phyloP scores from a whole-genome alignment of 805 yeast genomes.

The Komagataella kurtzmanii region DNA sequence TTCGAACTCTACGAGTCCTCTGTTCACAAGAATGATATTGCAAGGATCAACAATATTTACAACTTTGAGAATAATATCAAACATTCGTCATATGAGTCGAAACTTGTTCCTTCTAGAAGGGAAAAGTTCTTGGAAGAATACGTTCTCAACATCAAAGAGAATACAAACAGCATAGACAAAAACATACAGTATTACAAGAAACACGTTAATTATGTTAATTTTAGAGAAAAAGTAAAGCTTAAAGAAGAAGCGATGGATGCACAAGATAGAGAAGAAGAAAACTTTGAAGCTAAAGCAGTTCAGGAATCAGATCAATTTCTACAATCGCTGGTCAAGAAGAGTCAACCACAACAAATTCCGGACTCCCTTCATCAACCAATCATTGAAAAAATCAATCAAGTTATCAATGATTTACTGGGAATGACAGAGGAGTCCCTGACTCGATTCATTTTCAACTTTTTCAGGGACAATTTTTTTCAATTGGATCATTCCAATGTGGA shows the following conservation, averaged over 20 bases:
- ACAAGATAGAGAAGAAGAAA: conserved; percentile 23
- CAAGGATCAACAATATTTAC: conserved; percentile 17
- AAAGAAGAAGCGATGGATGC: conserved; percentile 31
- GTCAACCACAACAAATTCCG: conserved; percentile 10
- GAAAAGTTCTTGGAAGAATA: conserved; percentile 14
- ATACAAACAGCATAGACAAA: conserved; percentile 18
- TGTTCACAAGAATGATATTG: conserved; percentile 11
- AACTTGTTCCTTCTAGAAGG: conserved; percentile 10
- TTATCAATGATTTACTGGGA: conserved; percentile 40
- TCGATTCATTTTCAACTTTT: conserved; percentile 25
- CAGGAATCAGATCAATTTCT: conserved; percentile 7
- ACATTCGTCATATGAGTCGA: conserved; percentile 10
- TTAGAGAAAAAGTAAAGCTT: conserved; percentile 19
- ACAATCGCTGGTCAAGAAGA: conserved; percentile 9
- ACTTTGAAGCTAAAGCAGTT: conserved; percentile 8
- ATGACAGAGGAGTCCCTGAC: conserved; percentile 36
- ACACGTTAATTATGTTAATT: conserved; percentile 28
- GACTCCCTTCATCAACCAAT: conserved; percentile 11
- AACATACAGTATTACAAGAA: conserved; percentile 18
- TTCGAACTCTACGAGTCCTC: neutral
- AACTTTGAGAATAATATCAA: conserved; percentile 19
- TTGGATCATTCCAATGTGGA: conserved; percentile 12
- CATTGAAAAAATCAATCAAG: conserved; percentile 22
- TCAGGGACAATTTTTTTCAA: conserved; percentile 20
- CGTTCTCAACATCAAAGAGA: conserved; percentile 11